Conservation (phyloP, 2,329 filamentous ascomycete genomes). For the Podosphaera xanthii region DNA sequence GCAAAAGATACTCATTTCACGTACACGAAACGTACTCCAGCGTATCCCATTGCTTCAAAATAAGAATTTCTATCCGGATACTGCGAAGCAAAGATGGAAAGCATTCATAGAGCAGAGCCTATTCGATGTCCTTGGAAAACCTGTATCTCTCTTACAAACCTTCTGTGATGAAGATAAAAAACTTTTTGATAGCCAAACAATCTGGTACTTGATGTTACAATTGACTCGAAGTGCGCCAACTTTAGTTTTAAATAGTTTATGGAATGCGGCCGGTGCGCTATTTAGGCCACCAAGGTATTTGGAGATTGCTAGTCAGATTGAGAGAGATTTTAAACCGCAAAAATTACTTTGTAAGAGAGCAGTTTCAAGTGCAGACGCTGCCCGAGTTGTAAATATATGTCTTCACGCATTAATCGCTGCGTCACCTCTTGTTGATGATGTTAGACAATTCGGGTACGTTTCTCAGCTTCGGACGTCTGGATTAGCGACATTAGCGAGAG, state of each 20-base stretch:
- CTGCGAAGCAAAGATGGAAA: slow-evolving; percentile 24
- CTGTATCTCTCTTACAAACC: slow-evolving; percentile 29
- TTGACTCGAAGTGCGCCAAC: slow-evolving; percentile 32
- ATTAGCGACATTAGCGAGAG: slow-evolving; percentile 23
- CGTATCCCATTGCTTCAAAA: neutral
- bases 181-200: slow-evolving; percentile 33
- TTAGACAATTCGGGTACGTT: slow-evolving; percentile 28
- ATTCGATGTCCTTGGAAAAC: slow-evolving; percentile 38
- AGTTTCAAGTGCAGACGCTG: slow-evolving; percentile 13
- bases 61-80: slow-evolving; percentile 1
- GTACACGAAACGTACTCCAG: neutral
- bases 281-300: slow-evolving; percentile 27
- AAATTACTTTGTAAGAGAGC: slow-evolving; percentile 2
- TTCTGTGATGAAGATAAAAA: slow-evolving; percentile 28
- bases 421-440: slow-evolving; percentile 20
- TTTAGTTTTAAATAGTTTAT: slow-evolving; percentile 39
- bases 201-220: slow-evolving; percentile 40
- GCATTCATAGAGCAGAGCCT: slow-evolving; percentile 39
- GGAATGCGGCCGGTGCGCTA: slow-evolving; percentile 34
- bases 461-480: slow-evolving; percentile 29
- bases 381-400: slow-evolving; percentile 26
- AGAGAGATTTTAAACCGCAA: slow-evolving; percentile 6
- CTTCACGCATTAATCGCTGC: slow-evolving; percentile 38
- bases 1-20: slow-evolving; percentile 2
- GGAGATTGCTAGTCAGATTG: slow-evolving; percentile 9